phyloP scores from a whole-genome alignment of 768 basidiomycete genomes.

The Trichaptum fuscoviolaceum region DNA sequence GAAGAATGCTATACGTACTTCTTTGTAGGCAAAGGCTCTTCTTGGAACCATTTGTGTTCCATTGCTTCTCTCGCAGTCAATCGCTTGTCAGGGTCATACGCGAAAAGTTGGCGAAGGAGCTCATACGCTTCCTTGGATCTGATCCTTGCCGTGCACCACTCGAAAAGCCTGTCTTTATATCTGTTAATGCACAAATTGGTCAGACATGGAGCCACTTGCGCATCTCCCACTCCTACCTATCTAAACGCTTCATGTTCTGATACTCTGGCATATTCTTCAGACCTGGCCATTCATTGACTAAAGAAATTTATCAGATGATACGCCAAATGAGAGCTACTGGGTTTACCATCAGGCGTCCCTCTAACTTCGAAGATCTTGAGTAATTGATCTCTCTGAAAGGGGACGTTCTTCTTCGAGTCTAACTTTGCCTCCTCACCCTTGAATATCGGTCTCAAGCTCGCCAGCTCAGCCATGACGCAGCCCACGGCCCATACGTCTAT shows the following conservation, averaged over 20 bases:
- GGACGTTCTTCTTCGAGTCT: slow-evolving; percentile 94
- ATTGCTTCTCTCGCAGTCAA: slow-evolving; percentile 81
- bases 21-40: slow-evolving; percentile 79
- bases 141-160: slow-evolving; percentile 72
- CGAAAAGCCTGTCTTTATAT: slow-evolving; percentile 54
- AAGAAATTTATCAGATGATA: slow-evolving; percentile 2
- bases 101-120: slow-evolving; percentile 80
- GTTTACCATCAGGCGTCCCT: slow-evolving; percentile 79
- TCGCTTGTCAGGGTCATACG: slow-evolving; percentile 84
- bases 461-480: slow-evolving; percentile 94
- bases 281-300: slow-evolving; percentile 86
- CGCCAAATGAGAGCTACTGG: background rate
- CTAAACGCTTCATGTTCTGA: slow-evolving; percentile 72
- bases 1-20: slow-evolving; percentile 52
- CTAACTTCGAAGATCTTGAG: slow-evolving; percentile 94
- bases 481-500: slow-evolving; percentile 98
- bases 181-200: slow-evolving; percentile 26
- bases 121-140: slow-evolving; percentile 65
- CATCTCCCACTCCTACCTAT: slow-evolving; percentile 43
- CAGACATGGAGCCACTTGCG: background rate
- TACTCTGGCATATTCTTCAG: slow-evolving; percentile 86
- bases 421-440: slow-evolving; percentile 99
- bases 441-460: slow-evolving; percentile 92
- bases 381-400: slow-evolving; percentile 94
- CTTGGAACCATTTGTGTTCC: slow-evolving; percentile 85